Evolutionary conservation across 2,329 filamentous ascomycete species (phyloP).

Genomic region (Cladophialophora chaetospira): DNA sequence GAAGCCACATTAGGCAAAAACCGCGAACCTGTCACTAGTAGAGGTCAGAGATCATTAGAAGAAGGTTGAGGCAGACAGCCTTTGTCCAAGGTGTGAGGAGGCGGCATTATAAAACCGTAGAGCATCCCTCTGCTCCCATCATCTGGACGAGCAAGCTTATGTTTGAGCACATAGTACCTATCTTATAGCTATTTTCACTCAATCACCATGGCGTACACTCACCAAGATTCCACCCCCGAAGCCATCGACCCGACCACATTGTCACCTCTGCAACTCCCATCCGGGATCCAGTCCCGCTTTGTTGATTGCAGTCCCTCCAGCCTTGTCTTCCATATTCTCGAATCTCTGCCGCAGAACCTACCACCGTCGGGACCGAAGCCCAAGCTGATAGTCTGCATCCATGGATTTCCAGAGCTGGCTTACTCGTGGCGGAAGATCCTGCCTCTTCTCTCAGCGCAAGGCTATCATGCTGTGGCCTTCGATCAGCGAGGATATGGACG

Average conservation of each 20-base stretch:
- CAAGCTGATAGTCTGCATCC: constrained; percentile 30
- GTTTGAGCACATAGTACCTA: neutral
- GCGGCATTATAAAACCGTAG: too few relatives aligned
- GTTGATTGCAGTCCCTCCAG: constrained; percentile 58
- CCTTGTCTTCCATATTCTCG: constrained; percentile 59
- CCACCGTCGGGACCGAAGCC: constrained; percentile 20
- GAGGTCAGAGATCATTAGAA: too few relatives aligned
- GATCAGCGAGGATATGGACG: constrained; percentile 70
- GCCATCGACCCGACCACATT: constrained; percentile 34
- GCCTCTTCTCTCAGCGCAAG: constrained; percentile 57
- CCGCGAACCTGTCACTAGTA: too few relatives aligned
- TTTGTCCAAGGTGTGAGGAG: too few relatives aligned
- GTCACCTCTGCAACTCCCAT: constrained; percentile 56
- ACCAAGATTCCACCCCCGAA: constrained; percentile 25
- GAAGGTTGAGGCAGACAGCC: too few relatives aligned
- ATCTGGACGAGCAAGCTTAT: neutral
- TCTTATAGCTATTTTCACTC: neutral
- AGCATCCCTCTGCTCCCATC: too few relatives aligned
- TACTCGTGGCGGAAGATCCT: constrained; percentile 70
- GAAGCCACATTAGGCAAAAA: too few relatives aligned
- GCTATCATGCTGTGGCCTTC: constrained; percentile 67
- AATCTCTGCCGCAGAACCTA: constrained; percentile 25
- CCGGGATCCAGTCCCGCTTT: constrained; percentile 58
- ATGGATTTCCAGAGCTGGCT: constrained; percentile 67
- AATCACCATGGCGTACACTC: constrained; percentile 25